Evolutionary conservation across 2,329 filamentous ascomycete species (phyloP), one percentile per base, ranked within the genome.

Genomic region (Sporothrix luriei): DNA sequence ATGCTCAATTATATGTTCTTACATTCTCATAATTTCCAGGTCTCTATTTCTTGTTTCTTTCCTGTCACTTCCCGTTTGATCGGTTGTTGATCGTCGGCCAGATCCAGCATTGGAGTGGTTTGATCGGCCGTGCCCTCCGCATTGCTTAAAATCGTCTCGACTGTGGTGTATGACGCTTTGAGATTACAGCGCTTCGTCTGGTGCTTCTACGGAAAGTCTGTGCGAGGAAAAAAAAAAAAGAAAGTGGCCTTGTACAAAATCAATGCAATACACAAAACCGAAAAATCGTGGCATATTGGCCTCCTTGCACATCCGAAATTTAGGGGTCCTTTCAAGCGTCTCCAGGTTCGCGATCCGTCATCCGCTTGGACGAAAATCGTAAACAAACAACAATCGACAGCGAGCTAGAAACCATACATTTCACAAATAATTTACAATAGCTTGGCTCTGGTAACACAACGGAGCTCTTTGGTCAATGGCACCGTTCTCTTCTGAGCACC

Each of bases 101-200:
- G 66, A 68, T 51, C 66, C 66, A 61, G 38, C 51, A 52, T 59
- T 59, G 43, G 40, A 57, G 49, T 40, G 54, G 66, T 68, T 68
- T 68, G 66, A 68, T 68, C 54, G 54, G 24, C 66, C 54, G 24
- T 29, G 21, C 24, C 55, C 66, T 51, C 26, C 11, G 43, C 43
- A 51, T 52, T 68, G 66, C 66, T 68, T 62, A 40, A 59, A 51
- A 61, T 68, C 66, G 66, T 68, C 66, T 61, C 26, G 43, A 40
- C n/a, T 46, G 55, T 29, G n/a, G 40, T 4, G 57, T 46, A 62
- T 33, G 7, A 33, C 38, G 19, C 21, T 19, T 19, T 13, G 29
- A 26, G 24, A 26, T 5, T 46, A 16, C 38, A 6, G 4, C 38
- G 38, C 40, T 62, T 46, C 40, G 38, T 43, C 40, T 46, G 38